Conservation (phyloP, 2,329 filamentous ascomycete species). For the Aspergillus persii region DNA sequence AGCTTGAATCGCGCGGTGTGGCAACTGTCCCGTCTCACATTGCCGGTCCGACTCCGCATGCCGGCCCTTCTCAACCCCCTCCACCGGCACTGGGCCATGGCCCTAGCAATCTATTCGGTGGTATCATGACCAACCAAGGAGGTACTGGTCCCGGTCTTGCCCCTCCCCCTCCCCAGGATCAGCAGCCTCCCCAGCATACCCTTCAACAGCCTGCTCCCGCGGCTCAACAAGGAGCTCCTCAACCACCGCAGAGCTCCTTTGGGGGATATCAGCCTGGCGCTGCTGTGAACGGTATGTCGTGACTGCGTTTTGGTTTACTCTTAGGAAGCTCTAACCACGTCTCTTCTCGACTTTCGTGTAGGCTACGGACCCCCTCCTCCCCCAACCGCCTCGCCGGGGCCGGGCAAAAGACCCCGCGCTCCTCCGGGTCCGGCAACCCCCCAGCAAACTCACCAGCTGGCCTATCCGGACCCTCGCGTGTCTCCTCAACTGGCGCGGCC, state of each 20-base stretch:
- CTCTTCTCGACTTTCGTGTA: constrained; percentile 24
- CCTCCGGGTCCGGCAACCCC: constrained; percentile 74
- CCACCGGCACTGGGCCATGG: constrained; percentile 85
- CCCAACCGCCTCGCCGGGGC: constrained; percentile 81
- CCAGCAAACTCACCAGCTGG: constrained; percentile 83
- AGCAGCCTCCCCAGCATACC: constrained; percentile 58
- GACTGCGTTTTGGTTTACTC: constrained; percentile 21
- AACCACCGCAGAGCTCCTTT: constrained; percentile 70
- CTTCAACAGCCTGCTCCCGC: constrained; percentile 58
- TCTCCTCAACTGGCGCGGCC: constrained; percentile 88
- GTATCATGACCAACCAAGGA: constrained; percentile 88
- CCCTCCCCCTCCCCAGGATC: constrained; percentile 67
- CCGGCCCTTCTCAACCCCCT: constrained; percentile 76
- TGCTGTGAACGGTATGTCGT: constrained; percentile 58
- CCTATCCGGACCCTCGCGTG: constrained; percentile 76
- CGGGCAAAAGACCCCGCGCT: constrained; percentile 68
- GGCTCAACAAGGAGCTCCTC: constrained; percentile 61
- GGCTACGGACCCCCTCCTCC: constrained; percentile 82
- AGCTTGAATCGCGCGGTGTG: constrained; percentile 72
- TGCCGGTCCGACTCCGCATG: constrained; percentile 70
- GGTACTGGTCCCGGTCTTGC: constrained; percentile 84
- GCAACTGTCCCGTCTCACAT: constrained; percentile 66
- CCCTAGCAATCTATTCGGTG: constrained; percentile 85
- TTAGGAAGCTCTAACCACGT: constrained; percentile 52
- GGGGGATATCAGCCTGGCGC: constrained; percentile 65